A percentile compares a stretch with the other conserved stretches of the same genome.
Conservation (phyloP, 2,329 filamentous ascomycete species). For the Claviceps cyperi region DNA sequence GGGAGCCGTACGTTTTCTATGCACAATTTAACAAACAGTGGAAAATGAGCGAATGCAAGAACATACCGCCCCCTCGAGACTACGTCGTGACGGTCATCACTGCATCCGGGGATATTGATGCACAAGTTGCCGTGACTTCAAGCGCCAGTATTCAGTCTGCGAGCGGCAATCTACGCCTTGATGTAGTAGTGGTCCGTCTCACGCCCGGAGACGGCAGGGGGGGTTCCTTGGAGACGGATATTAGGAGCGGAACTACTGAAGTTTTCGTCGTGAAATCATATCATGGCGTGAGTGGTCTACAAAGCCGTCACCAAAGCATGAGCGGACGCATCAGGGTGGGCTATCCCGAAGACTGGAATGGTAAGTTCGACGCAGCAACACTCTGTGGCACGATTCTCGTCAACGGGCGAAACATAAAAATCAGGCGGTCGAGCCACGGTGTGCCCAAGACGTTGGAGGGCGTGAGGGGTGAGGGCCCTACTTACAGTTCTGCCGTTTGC, state of each 20-base stretch:
- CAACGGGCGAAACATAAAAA: slow-evolving; percentile 27
- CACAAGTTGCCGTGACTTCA: slow-evolving; percentile 25
- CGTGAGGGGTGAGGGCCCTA: slow-evolving; percentile 24
- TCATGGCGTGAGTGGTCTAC: slow-evolving; percentile 20
- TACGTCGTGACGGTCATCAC: neutral
- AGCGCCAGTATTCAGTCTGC: slow-evolving; percentile 21
- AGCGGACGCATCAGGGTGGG: slow-evolving; percentile 27
- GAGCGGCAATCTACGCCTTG: slow-evolving; percentile 26
- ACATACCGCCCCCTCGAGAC: neutral
- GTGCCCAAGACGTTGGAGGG: slow-evolving; percentile 20
- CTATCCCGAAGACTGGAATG: slow-evolving; percentile 37
- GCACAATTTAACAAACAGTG: no score
- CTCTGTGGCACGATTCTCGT: slow-evolving; percentile 26
- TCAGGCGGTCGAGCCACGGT: slow-evolving; percentile 20
- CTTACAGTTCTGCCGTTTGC: slow-evolving; percentile 15
- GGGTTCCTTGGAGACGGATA: slow-evolving; percentile 23
- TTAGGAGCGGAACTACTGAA: slow-evolving; percentile 27
- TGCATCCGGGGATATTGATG: slow-evolving; percentile 7
- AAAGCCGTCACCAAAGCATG: slow-evolving; percentile 27
- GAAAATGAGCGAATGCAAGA: neutral
- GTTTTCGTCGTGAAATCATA: slow-evolving; percentile 14
- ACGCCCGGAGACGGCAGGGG: slow-evolving; percentile 15
- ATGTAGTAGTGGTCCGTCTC: slow-evolving; percentile 25
- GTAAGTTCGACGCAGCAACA: slow-evolving; percentile 24
- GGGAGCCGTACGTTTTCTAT: neutral